phyloP scores from a whole-genome alignment of 1,139 yeast genomes.

The Hyphopichia burtonii region DNA sequence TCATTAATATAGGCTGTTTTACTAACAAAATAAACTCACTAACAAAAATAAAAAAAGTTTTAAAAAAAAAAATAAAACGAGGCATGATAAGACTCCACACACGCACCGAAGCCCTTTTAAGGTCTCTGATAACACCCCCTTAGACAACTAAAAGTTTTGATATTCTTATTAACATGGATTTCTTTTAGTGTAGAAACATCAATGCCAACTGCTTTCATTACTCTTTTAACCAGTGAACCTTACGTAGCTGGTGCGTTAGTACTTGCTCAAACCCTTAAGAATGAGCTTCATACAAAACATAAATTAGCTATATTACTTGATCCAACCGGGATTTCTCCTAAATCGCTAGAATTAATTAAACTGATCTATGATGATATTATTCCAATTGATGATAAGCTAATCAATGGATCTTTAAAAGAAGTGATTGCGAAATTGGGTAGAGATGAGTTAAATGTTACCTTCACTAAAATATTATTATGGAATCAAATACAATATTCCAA shows the following conservation, averaged over 20 bases:
- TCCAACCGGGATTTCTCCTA: conserved; percentile 14
- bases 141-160: too few relatives aligned
- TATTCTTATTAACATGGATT: too few relatives aligned
- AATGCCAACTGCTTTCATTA: conserved; percentile 20
- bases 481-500: conserved; percentile 21
- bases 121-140: not conserved
- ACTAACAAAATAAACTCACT: not conserved
- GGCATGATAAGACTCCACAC: not conserved
- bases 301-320: conserved; percentile 23
- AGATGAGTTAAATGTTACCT: conserved; percentile 27
- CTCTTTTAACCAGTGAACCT: conserved; percentile 28
- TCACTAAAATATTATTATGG: conserved; percentile 29
- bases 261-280: conserved; percentile 22
- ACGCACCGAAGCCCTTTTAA: not conserved
- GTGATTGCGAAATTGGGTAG: conserved; percentile 23
- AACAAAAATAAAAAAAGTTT: not conserved
- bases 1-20: not conserved
- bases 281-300: conserved; percentile 16
- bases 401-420: conserved; percentile 19
- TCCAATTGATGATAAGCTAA: conserved; percentile 19
- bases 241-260: conserved; percentile 33
- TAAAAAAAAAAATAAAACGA: not conserved
- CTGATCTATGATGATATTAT: conserved; percentile 25
- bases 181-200: too few relatives aligned
- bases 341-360: conserved; percentile 16